Conservation (phyloP, 1,284 basidiomycete genomes). For the Cystobasidiaceae sp. region DNA sequence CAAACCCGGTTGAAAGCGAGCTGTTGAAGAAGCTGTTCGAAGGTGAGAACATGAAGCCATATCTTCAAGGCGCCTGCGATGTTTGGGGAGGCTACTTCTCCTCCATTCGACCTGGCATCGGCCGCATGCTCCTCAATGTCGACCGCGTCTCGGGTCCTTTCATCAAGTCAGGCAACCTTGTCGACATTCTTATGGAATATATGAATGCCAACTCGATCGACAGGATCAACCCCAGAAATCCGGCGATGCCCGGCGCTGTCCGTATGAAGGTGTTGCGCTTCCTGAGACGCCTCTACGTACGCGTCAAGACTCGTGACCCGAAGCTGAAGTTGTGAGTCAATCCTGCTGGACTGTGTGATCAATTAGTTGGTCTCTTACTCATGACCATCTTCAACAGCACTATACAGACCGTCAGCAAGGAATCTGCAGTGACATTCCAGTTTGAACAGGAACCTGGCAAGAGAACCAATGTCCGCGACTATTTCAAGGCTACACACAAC, state of each 20-base stretch:
- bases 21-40: neutral
- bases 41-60: neutral
- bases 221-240: neutral
- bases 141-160: slow-evolving; percentile 1
- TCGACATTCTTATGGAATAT: slow-evolving; percentile 15
- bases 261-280: neutral
- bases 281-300: slow-evolving; percentile 7
- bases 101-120: slow-evolving; percentile 16
- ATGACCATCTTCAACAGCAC: neutral
- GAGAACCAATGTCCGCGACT: neutral
- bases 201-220: neutral
- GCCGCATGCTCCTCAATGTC: slow-evolving; percentile 10
- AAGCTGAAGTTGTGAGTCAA: slow-evolving; percentile 8
- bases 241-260: slow-evolving; percentile 3
- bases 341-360: neutral
- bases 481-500: slow-evolving; percentile 4
- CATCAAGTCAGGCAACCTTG: neutral
- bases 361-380: neutral
- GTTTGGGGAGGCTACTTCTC: slow-evolving; percentile 16
- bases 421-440: neutral
- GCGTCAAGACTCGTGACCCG: neutral
- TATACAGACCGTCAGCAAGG: neutral
- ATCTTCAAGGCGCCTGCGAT: neutral
- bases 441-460: slow-evolving; percentile 4
- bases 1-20: neutral